Base-by-base conservation (phyloP, 306 rosid genomes). In the Malus asiatica region DNA sequence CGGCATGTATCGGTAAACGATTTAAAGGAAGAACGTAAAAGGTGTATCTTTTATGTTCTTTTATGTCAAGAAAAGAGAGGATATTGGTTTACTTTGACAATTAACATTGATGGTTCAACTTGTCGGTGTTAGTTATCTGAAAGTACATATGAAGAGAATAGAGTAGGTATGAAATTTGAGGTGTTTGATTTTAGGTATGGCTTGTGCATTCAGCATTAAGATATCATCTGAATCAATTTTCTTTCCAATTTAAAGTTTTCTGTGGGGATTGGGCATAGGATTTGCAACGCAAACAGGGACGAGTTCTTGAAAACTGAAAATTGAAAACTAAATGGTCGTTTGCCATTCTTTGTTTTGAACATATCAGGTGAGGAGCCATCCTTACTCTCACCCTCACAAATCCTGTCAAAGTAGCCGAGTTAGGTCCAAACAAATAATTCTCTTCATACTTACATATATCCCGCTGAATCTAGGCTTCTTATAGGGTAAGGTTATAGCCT, bases 321-420 rank as follows among this genome's bases (percentile, higher is more conserved):
- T 42, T 42, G 45, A 42, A 42, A 42, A 42, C 45, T 42, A 9
- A 8, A 42, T 10, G 45, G 12, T 42, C 12, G 12, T 42, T 42
- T 9, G 12, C 57, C 71, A 60, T 51, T 53, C 66, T 82, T 78
- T 65, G 66, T 68, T 70, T 52, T 61, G 46, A 65, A 62, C 65
- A 82, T 51, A 62, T 59, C 84, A 53, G 80, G 79, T 74, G 74
- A 57, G 57, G 70, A 45, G 52, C 80, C 65, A 57, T 77, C 71
- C 79, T 53, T 22, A 57, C 20, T 74, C 19, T 46, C 53, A 46
- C 53, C 53, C 77, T 33, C 79, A 44, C 62, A 75, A 61, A 35
- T 46, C 80, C 25, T 45, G 63, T 55, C 20, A 35, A 58, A 33
- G 22, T 76, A n/a, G 45, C 29, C 60, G 25, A n/a, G 53, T 66